Evolutionary conservation across 2,329 filamentous ascomycete genomes (phyloP).

Genomic region (Rhexocercosporidium sp.): DNA sequence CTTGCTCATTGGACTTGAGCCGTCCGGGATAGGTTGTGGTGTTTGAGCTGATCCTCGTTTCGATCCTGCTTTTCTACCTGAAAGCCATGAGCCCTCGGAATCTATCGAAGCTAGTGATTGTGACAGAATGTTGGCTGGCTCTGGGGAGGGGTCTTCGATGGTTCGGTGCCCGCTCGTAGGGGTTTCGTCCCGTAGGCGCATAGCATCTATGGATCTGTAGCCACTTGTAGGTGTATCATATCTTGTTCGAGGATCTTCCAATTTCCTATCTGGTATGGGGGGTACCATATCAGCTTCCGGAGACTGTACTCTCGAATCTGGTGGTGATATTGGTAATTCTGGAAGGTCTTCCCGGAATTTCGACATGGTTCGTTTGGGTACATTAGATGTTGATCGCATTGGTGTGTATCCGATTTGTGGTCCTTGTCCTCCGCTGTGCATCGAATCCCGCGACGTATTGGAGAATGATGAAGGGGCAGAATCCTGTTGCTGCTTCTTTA

Average conservation of each 20-base stretch:
- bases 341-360: constrained; percentile 93
- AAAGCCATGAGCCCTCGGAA: constrained; percentile 95
- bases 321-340: constrained; percentile 83
- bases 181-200: constrained; percentile 48
- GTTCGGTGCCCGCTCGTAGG: constrained; percentile 51
- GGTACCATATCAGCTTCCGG: constrained; percentile 64
- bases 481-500: constrained; percentile 58
- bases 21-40: constrained; percentile 46
- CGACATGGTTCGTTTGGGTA: constrained; percentile 82
- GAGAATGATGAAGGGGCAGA: constrained; percentile 79
- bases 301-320: constrained; percentile 80
- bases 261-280: constrained; percentile 26
- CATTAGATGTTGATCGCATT: constrained; percentile 41
- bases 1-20: constrained; percentile 48
- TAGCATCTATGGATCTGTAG: constrained; percentile 47
- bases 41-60: constrained; percentile 55
- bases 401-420: constrained; percentile 35
- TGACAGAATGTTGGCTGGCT: constrained; percentile 61
- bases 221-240: constrained; percentile 56
- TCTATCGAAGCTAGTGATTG: constrained; percentile 93
- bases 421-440: constrained; percentile 53
- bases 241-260: constrained; percentile 45
- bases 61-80: constrained; percentile 65
- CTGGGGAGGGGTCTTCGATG: constrained; percentile 55
- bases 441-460: constrained; percentile 89